phyloP scores from a whole-genome alignment of 768 basidiomycete genomes.

The Scleroderma bovista region DNA sequence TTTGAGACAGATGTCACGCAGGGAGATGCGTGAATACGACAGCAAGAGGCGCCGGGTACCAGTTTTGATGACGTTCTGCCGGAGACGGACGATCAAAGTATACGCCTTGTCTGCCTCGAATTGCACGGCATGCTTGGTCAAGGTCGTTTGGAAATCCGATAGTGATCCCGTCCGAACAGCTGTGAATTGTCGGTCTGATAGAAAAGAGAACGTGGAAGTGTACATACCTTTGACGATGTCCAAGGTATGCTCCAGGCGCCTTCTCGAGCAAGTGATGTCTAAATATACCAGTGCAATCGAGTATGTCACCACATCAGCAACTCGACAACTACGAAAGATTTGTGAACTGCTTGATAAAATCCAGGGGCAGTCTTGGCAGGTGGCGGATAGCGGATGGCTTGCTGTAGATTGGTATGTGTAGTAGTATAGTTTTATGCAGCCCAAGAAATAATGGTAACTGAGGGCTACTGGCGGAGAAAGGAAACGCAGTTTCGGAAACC shows the following conservation, averaged over 20 bases:
- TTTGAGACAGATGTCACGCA: conserved; percentile 92
- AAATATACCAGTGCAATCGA: conserved; percentile 84
- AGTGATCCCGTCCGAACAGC: conserved; percentile 94
- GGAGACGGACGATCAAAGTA: conserved; percentile 86
- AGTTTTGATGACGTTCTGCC: conserved; percentile 99
- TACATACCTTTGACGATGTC: conserved; percentile 87
- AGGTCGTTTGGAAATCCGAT: conserved; percentile 85
- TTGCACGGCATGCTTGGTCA: conserved; percentile 65
- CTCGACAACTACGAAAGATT: conserved; percentile 91
- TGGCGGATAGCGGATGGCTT: conserved; percentile 92
- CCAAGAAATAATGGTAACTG: conserved; percentile 90
- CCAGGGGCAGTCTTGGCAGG: conserved; percentile 85
- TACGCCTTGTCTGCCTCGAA: conserved; percentile 87
- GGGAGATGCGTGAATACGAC: conserved; percentile 91
- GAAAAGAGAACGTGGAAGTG: background rate
- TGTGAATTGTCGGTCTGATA: conserved; percentile 23
- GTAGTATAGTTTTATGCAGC: conserved; percentile 92
- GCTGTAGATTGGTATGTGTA: conserved; percentile 86
- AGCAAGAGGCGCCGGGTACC: conserved; percentile 90
- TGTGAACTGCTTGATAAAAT: conserved; percentile 94
- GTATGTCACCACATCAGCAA: conserved; percentile 97
- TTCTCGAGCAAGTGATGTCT: conserved; percentile 88
- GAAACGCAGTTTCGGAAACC: no score
- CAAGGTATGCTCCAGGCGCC: conserved; percentile 65
- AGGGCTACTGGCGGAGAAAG: no score